Conservation (phyloP, 2,329 filamentous ascomycete genomes). For the Chaetomium sp. region DNA sequence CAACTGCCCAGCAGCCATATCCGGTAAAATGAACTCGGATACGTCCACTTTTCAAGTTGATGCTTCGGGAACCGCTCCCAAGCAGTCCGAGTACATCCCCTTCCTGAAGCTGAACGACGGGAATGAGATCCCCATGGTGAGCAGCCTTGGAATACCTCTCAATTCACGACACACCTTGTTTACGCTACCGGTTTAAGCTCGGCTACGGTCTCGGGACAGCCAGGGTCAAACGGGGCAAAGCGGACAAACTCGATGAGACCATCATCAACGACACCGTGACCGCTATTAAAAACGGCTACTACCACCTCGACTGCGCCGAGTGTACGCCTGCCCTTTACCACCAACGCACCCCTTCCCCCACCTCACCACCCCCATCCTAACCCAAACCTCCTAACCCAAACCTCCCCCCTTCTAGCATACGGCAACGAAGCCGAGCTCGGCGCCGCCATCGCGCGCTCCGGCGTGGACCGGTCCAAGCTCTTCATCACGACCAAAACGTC, state of each 20-base stretch:
- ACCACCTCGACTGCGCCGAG: conserved; percentile 75
- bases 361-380: conserved; percentile 19
- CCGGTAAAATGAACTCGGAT: conserved; percentile 48
- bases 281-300: conserved; percentile 70
- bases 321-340: conserved; percentile 43
- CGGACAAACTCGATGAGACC: conserved; percentile 57
- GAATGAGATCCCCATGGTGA: conserved; percentile 69
- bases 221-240: conserved; percentile 56
- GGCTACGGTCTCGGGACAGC: conserved; percentile 74
- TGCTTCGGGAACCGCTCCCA: conserved; percentile 44
- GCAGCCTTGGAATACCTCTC: conserved; percentile 27
- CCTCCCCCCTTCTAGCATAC: conserved; percentile 49
- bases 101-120: conserved; percentile 73
- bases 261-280: conserved; percentile 54
- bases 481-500: conserved; percentile 66
- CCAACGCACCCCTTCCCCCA: neutral
- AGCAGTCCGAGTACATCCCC: conserved; percentile 52
- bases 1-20: neutral
- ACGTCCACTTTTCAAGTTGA: conserved; percentile 45
- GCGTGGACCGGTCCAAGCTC: conserved; percentile 66
- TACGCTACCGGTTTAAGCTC: conserved; percentile 48
- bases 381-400: neutral
- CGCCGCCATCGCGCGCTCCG: conserved; percentile 66
- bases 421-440: conserved; percentile 71
- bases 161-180: conserved; percentile 11